Base-by-base conservation (phyloP, 108 stramenopile species). In the Mayamaea pseudoterrestris region DNA sequence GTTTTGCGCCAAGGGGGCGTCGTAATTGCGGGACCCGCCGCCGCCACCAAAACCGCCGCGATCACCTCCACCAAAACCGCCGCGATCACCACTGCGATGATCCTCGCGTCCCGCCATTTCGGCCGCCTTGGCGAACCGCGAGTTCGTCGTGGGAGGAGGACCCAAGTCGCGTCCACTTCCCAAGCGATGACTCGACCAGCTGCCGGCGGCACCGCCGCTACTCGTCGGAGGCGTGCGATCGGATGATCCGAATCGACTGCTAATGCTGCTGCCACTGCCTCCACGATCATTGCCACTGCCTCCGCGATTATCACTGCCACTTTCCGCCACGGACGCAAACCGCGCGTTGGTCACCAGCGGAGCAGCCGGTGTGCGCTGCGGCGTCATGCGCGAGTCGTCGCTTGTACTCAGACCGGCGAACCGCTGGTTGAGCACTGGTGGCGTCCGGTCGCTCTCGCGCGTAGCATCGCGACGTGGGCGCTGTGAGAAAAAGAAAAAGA, bases 321-420 rank as follows among this genome's bases (percentile, higher is more conserved):
- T 50, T 22, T 78, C 72, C 5, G 63, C 66, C 3, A 68, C 61
- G 17, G 47, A 47, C 26, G 69, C 73, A 65, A 79, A 79, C 1
- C 77, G 53, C 16, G 72, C 71, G 49, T 79, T 79, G 18, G 55
- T 36, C 18, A 44, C 30, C 3, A 71, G 73, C 14, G 79, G 79
- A 26, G 73, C 74, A 4, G n/a, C 44, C 8, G 11, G 11, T 5
- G 30, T 25, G 32, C 27, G 1, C 27, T 9, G 25, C 41, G 34
- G 5, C 60, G 48, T 9, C 25, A 22, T 30, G 45, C 59, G 29
- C 36, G 27, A 43, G 43, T 49, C 47, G 60, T 68, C 24, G 68
- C 76, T 29, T 65, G 63, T 35, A 77, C 78, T 61, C 77, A 75
- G 9, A 75, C 76, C 20, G 78, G 66, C 76, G 57, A 85, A 76